Evolutionary conservation across 148 eudicot species (phyloP).

Genomic region (Pharnaceum exiguum): DNA sequence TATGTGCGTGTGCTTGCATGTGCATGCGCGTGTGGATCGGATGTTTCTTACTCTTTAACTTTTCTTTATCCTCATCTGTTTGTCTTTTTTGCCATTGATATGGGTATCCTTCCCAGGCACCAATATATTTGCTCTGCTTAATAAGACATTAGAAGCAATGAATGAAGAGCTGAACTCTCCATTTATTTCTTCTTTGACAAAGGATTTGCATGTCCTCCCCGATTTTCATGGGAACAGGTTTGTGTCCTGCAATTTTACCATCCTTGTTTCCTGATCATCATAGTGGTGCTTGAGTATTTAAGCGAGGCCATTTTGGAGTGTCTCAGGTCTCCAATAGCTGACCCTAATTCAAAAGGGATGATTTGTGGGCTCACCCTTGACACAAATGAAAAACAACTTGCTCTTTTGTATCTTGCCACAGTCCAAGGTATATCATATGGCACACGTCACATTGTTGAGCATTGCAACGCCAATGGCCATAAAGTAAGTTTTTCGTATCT

Average conservation of each 20-base stretch:
- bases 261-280: neutral
- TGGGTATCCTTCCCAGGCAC: conserved; percentile 70
- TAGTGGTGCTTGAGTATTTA: neutral
- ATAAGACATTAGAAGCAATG: conserved; percentile 67
- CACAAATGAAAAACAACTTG: conserved; percentile 82
- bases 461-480: conserved; percentile 94
- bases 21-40: no score
- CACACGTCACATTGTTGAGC: conserved; percentile 93
- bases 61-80: no score
- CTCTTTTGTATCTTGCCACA: conserved; percentile 85
- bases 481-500: conserved; percentile 42
- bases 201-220: conserved; percentile 85
- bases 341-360: conserved; percentile 85
- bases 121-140: conserved; percentile 65
- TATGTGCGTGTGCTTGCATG: no score
- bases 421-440: conserved; percentile 97
- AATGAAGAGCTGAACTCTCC: conserved; percentile 49
- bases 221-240: conserved; percentile 99
- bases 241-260: neutral
- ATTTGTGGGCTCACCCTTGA: conserved; percentile 87
- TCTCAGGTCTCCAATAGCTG: conserved; percentile 91
- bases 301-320: conserved; percentile 12
- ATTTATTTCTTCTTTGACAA: conserved; percentile 74
- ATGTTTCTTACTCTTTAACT: neutral
- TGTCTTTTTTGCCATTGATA: no score